Percentiles rank a stretch among this genome's conserved stretches.
Conservation (phyloP, 306 rosid genomes). For the Vigna radiata region DNA sequence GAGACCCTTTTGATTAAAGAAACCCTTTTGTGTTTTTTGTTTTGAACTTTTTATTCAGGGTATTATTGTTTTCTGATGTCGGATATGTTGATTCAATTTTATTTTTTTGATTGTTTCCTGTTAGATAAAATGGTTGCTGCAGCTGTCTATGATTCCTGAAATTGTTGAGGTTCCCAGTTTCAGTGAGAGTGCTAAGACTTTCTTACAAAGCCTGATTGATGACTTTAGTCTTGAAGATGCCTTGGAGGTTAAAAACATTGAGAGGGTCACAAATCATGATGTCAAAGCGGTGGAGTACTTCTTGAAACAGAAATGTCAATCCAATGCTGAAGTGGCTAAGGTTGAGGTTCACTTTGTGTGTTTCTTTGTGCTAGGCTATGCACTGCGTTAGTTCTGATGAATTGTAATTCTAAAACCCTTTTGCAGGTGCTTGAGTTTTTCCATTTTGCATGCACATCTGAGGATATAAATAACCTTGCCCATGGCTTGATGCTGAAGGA, state of each 20-base stretch:
- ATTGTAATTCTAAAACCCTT: slow-evolving; percentile 2
- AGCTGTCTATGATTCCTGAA: slow-evolving; percentile 73
- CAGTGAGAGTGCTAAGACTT: slow-evolving; percentile 64
- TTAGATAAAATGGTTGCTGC: slow-evolving; percentile 81
- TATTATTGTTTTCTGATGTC: not conserved
- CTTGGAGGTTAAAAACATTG: slow-evolving; percentile 72
- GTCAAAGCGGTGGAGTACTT: slow-evolving; percentile 92
- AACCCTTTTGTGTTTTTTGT: not conserved
- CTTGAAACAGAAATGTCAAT: slow-evolving; percentile 78
- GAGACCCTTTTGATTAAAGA: slow-evolving; percentile 8
- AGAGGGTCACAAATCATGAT: slow-evolving; percentile 84
- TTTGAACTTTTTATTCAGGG: not conserved
- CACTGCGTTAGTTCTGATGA: slow-evolving; percentile 24
- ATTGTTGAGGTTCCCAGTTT: slow-evolving; percentile 76
- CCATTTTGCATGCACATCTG: slow-evolving; percentile 93
- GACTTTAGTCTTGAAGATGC: slow-evolving; percentile 68
- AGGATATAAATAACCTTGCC: slow-evolving; percentile 90
- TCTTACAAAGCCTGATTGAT: slow-evolving; percentile 63
- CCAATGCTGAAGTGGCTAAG: slow-evolving; percentile 73
- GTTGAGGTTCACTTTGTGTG: slow-evolving; percentile 43
- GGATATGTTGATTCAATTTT: not conserved
- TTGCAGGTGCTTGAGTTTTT: slow-evolving; percentile 85
- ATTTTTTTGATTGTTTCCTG: not conserved
- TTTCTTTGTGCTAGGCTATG: not conserved
- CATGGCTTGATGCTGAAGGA: slow-evolving; percentile 91